Percentiles rank a stretch among this genome's conserved stretches.
These are phyloP conservation scores for Colletotrichum sansevieriae DNA, from an alignment of 2,329 filamentous ascomycete species.

Conservation along the genomic window DNA sequence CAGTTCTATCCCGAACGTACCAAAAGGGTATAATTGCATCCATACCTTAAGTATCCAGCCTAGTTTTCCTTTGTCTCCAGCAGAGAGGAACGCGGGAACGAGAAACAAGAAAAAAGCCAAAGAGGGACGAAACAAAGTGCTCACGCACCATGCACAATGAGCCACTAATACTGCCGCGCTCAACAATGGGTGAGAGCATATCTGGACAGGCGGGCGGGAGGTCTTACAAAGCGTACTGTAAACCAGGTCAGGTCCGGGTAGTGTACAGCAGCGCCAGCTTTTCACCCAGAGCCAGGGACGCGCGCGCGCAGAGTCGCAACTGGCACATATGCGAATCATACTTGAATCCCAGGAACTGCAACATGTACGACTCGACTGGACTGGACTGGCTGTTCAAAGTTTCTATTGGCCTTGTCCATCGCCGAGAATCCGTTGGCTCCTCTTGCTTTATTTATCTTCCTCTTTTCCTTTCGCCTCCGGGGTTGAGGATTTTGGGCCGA, in stretches of 20 bases:
- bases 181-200: conserved; percentile 32
- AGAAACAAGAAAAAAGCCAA: conserved; percentile 16
- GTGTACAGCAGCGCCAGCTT: conserved; percentile 8
- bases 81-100: conserved; percentile 18
- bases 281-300: conserved; percentile 22
- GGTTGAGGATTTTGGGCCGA: neutral
- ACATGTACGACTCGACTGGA: conserved; percentile 41
- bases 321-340: conserved; percentile 57
- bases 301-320: neutral
- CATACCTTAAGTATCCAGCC: neutral
- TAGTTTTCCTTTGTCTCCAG: neutral
- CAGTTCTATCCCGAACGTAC: conserved; percentile 6
- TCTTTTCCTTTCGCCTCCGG: neutral
- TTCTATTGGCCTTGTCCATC: neutral
- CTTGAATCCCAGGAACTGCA: conserved; percentile 50
- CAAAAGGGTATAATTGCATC: conserved; percentile 29
- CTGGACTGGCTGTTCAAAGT: neutral
- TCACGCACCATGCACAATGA: conserved; percentile 10
- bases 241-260: neutral
- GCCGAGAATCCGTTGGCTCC: conserved; percentile 4
- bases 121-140: conserved; percentile 16
- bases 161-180: neutral
- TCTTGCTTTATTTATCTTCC: neutral
- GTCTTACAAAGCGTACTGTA: too few species aligned
- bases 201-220: neutral